Evolutionary conservation across 768 basidiomycete species (phyloP).

Genomic region (Ramaria rubella): DNA sequence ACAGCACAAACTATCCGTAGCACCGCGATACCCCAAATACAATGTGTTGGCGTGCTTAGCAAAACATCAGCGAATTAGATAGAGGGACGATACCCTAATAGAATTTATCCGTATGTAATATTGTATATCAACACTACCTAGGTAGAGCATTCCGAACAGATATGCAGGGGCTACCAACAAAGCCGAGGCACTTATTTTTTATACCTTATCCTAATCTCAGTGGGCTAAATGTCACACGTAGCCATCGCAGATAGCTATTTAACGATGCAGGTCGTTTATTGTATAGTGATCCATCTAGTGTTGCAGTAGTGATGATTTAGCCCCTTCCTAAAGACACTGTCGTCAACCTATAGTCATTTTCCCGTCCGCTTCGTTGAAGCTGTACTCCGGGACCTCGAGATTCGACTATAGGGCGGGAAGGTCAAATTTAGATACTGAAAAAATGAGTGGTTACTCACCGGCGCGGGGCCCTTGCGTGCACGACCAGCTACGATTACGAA

Average conservation of each 20-base stretch:
- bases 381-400: constrained; percentile 86
- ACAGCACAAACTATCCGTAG: constrained; percentile 44
- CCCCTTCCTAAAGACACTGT: background rate
- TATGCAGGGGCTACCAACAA: too few species aligned
- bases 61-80: constrained; percentile 29
- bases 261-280: too few species aligned
- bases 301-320: background rate
- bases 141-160: too few species aligned
- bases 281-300: background rate
- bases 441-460: constrained; percentile 45
- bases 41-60: constrained; percentile 57
- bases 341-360: constrained; percentile 81
- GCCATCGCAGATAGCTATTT: too few species aligned
- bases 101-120: too few species aligned
- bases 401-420: constrained; percentile 55
- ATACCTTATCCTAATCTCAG: too few species aligned
- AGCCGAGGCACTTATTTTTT: too few species aligned
- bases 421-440: constrained; percentile 1
- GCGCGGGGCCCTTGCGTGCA: constrained; percentile 93
- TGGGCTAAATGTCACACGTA: too few species aligned
- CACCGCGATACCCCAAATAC: constrained; percentile 52
- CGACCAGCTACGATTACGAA: constrained; percentile 63
- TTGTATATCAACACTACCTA: too few species aligned
- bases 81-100: too few species aligned
- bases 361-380: constrained; percentile 79